phyloP scores from a whole-genome alignment of 495 filamentous ascomycete genomes.

The Lepraria neglecta region DNA sequence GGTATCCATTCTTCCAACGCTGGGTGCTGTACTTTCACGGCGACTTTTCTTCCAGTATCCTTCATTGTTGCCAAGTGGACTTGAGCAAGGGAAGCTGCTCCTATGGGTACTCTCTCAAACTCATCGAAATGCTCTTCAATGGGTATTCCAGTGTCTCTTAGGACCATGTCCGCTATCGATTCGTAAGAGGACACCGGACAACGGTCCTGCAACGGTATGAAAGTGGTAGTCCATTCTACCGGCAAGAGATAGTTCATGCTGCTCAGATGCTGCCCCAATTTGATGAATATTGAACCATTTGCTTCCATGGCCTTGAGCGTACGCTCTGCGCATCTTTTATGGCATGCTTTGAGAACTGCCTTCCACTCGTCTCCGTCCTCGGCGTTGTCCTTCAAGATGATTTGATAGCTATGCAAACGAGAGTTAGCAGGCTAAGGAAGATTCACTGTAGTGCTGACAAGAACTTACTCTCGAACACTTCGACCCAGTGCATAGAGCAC shows the following conservation, averaged over 20 bases:
- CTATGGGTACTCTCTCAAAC: constrained; percentile 74
- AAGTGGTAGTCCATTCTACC: constrained; percentile 89
- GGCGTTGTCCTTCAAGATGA: constrained; percentile 61
- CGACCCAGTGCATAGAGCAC: constrained; percentile 12
- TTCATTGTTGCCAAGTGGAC: constrained; percentile 86
- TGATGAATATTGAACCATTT: constrained; percentile 98
- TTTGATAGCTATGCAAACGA: constrained; percentile 60
- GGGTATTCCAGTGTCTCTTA: constrained; percentile 70
- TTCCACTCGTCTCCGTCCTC: constrained; percentile 55
- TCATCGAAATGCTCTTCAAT: constrained; percentile 76
- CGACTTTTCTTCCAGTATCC: constrained; percentile 82
- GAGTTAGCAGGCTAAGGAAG: neutral
- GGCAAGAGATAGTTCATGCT: constrained; percentile 96
- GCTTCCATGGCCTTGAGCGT: constrained; percentile 82
- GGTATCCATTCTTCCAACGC: constrained; percentile 84
- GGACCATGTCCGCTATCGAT: constrained; percentile 80
- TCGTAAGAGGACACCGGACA: constrained; percentile 91
- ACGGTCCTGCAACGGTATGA: constrained; percentile 91
- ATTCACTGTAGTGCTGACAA: neutral
- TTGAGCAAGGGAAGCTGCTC: constrained; percentile 90
- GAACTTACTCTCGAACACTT: constrained; percentile 13
- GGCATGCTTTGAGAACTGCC: constrained; percentile 70
- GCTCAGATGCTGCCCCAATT: constrained; percentile 91
- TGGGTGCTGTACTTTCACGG: constrained; percentile 97
- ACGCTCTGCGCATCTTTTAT: constrained; percentile 85